Conservation (phyloP, 805 yeast species). For the Yamadazyma tumulicola region DNA sequence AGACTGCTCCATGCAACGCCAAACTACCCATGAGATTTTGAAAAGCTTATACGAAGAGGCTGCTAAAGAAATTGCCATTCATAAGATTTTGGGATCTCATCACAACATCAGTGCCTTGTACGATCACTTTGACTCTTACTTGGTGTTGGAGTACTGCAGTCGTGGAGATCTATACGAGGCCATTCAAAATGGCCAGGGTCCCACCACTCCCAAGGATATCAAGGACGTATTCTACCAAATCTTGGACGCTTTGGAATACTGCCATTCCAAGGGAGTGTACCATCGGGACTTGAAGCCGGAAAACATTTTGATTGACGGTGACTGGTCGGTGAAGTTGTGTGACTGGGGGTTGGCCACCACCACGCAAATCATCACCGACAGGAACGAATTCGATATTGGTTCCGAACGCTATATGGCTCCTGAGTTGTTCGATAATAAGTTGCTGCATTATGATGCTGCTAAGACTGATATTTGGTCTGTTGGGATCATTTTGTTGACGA, state of each 20-base stretch:
- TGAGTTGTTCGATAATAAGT: slow-evolving; percentile 64
- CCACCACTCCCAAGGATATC: slow-evolving; percentile 53
- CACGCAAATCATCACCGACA: slow-evolving; percentile 51
- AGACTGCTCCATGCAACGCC: slow-evolving; percentile 1
- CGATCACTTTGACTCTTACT: slow-evolving; percentile 51
- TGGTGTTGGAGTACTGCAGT: slow-evolving; percentile 74
- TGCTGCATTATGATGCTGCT: slow-evolving; percentile 68
- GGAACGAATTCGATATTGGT: slow-evolving; percentile 69
- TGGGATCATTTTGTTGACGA: slow-evolving; percentile 77
- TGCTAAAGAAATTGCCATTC: slow-evolving; percentile 63
- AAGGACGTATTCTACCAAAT: slow-evolving; percentile 52
- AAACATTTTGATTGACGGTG: slow-evolving; percentile 49
- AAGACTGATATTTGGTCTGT: slow-evolving; percentile 88
- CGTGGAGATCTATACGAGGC: slow-evolving; percentile 87
- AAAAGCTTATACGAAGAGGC: slow-evolving; percentile 50
- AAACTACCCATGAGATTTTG: slow-evolving; percentile 19
- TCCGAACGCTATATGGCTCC: slow-evolving; percentile 95
- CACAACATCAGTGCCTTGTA: slow-evolving; percentile 45
- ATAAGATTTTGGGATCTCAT: slow-evolving; percentile 53
- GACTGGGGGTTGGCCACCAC: slow-evolving; percentile 62
- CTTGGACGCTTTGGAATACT: slow-evolving; percentile 47
- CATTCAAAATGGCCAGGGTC: slow-evolving; percentile 61
- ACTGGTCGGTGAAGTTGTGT: slow-evolving; percentile 55
- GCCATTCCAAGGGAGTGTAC: slow-evolving; percentile 46
- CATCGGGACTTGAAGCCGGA: slow-evolving; percentile 61